Base-by-base conservation (phyloP, 345 rosid species). In the Arabis alpina region DNA sequence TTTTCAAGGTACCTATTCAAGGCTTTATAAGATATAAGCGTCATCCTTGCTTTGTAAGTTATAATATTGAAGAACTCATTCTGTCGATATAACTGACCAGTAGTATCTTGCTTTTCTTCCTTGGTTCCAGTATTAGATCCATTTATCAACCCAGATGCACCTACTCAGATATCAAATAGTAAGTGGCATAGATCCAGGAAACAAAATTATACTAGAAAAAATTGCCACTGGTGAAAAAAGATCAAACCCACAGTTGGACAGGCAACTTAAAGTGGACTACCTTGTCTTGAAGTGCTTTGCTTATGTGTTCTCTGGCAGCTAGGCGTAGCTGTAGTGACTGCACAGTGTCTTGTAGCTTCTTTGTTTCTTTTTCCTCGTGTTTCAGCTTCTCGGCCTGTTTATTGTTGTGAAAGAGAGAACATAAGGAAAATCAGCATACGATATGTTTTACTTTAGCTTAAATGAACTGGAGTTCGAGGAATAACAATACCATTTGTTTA, bases 351-450 rank as follows among this genome's bases (percentile, higher is more conserved):
- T 85, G 95, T 71, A 91, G 77, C 77, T 86, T 91, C 83, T 83
- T 91, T 2, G 85, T 84, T 85, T 94, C 99, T 78, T 87, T 94
- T 48, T 94, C 99, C 48, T 91, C 96, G n/a, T 91, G 93, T 75
- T 91, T 88, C 19, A 86, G 67, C 84, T 94, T 94, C 54, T 94
- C 99, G 4, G 81, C 87, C 99, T 94, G 82, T 73, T 15, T 54
- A 56, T 61, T 62, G 66, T 65, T 41, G 28, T n/a, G 49, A 67
- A 61, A 23, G 61, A 66, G 50, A 45, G 34, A 70, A 27, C 45
- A 32, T 66, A 24, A 40, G 9, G 19, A 13, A 10, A 28, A 10
- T 76, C 49, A 70, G 75, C 43, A 11, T 32, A 40, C n/a, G 10
- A n/a, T 14, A 48, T 42, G 61, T n/a, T 30, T 41, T 41, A 75